Base-by-base conservation (phyloP, 768 basidiomycete species). In the Kwoniella heveanensis region DNA sequence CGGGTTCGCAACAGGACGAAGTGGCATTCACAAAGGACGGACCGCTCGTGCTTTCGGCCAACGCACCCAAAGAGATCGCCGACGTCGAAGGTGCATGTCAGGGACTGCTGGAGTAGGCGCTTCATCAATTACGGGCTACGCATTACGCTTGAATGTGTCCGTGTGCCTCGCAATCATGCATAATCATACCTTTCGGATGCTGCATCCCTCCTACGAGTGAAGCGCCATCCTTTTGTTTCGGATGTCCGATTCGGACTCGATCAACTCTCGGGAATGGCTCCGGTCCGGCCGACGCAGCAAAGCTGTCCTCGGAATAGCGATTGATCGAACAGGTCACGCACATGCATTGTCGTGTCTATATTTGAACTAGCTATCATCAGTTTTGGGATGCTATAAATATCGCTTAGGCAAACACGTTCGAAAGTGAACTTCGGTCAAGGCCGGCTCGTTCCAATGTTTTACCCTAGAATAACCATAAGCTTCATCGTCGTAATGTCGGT, bases 21-120 rank as follows among this genome's bases (percentile, higher is more conserved):
- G 71, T 81, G 9, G 78, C 78, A 8, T 74, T 79, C 56, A 65
- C 67, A 13, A 70, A 62, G 46, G 68, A 73, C 46, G 78, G 78
- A 6, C 77, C 77, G 8, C 50, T 69, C 24, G 70, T 80, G 5
- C 60, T 81, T 22, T 77, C 74, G 8, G 74, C 73, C 2, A 72
- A 77, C 30, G 76, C 77, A 13, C 79, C 80, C 0, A 81, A 81
- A 48, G 80, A 81, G 63, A 68, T 81, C 7, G 72, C 70, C 24
- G 80, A 81, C 63, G 77, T 81, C 7, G 79, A 81, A 66, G 79
- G 60, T 3, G 77, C 75, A 1, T 80, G 79, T 69, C 78, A 76
- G 59, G 72, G 73, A 2, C 21, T 73, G 17, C 50, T 78, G 12
- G 74, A 70, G 19, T 44, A 44, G 39, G 15, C 39, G 39, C 17